Evolutionary conservation across 2,329 filamentous ascomycete species (phyloP).

Genomic region (Aspergillus pseudonomiae): DNA sequence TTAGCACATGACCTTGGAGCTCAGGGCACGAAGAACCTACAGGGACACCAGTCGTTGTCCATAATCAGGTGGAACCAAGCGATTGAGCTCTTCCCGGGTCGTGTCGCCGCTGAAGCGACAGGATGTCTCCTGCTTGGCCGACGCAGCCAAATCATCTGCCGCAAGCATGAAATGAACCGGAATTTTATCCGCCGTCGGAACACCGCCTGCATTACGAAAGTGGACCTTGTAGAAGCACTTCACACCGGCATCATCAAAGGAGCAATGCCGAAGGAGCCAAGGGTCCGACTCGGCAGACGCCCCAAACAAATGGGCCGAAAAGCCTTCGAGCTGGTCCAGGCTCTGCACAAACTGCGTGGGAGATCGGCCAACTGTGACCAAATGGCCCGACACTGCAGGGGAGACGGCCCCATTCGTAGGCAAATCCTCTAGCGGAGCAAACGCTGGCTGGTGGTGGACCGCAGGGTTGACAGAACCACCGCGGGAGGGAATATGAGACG

Average conservation of each 20-base stretch:
- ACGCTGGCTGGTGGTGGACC: not conserved
- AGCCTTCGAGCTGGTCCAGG: slow-evolving; percentile 35
- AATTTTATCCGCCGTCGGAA: slow-evolving; percentile 37
- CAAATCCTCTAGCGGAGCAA: slow-evolving; percentile 16
- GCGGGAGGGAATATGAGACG: slow-evolving; percentile 2
- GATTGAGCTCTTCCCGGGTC: slow-evolving; percentile 24
- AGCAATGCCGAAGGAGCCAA: slow-evolving; percentile 40
- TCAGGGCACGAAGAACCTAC: slow-evolving; percentile 13
- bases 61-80: slow-evolving; percentile 27
- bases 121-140: slow-evolving; percentile 25
- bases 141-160: slow-evolving; percentile 23
- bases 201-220: slow-evolving; percentile 43
- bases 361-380: slow-evolving; percentile 20
- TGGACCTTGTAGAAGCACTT: slow-evolving; percentile 40
- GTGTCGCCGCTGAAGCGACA: slow-evolving; percentile 5
- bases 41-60: slow-evolving; percentile 28
- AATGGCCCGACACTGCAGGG: slow-evolving; percentile 21
- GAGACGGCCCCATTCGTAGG: slow-evolving; percentile 15
- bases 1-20: slow-evolving; percentile 5
- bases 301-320: slow-evolving; percentile 23
- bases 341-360: slow-evolving; percentile 31
- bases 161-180: slow-evolving; percentile 37
- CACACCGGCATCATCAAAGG: slow-evolving; percentile 41
- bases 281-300: slow-evolving; percentile 39
- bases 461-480: slow-evolving; percentile 4